Evolutionary conservation across 352 stramenopile species (phyloP), one percentile per base, ranked within the genome.

Genomic region (Globisporangium uncinulatum): DNA sequence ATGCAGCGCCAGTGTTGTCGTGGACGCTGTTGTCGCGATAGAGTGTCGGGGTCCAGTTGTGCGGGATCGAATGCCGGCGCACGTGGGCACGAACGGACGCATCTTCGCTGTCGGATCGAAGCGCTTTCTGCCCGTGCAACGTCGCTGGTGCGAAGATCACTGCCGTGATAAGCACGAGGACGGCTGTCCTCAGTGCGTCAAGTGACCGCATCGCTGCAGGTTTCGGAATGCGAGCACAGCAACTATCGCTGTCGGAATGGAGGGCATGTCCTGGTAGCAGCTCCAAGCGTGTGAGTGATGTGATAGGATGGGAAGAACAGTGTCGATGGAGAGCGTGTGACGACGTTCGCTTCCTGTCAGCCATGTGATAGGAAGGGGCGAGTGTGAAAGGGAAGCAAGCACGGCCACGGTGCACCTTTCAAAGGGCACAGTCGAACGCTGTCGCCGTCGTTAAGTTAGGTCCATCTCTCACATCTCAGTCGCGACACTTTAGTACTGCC

Each of bases 351-450:
- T 29, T 29, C 24, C 24, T 29, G 24, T 29, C 24, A 29, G 24
- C 24, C 24, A 29, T 29, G 24, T 4, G 24, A 29, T 29, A 29
- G 24, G 24, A 29, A 29, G 24, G 24, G 24, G 4, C 24, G 24
- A 29, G 24, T 29, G 24, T 29, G 24, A 29, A 29, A 29, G 24
- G 24, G 24, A 29, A 29, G 24, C 24, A 4, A 29, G 24, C 24
- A 29, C 24, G 24, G 24, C 24, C 24, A 29, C 24, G 24, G 24
- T 29, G 4, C 24, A 29, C 14, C 42, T 47, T 47, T 47, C 42
- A 29, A 10, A 29, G 11, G 96, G 94, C n/a, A 96, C 94, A 56
- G 96, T 98, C 96, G 96, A 99, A 2, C 95, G 96, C 65, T 98
- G 41, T 46, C 42, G n/a, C 17, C 42, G 42, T 10, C 7, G 15